Percentiles rank a stretch among this genome's conserved stretches.
These are phyloP conservation scores for Epichloe typhina DNA, from an alignment of 2,329 filamentous ascomycete genomes.

Conservation along the genomic window DNA sequence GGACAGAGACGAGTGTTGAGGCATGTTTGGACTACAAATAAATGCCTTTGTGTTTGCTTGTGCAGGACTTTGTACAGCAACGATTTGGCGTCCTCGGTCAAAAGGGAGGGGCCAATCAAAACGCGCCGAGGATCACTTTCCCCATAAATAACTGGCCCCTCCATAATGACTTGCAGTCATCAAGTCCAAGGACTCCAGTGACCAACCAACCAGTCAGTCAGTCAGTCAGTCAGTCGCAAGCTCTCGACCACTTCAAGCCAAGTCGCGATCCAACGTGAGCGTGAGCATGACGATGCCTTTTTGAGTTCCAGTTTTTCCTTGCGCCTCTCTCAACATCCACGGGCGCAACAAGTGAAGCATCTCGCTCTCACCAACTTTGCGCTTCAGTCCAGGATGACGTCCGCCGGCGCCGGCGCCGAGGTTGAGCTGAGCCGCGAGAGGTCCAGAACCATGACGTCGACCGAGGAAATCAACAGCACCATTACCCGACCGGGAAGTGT, in stretches of 20 bases:
- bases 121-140: neutral
- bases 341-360: neutral
- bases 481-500: slow-evolving; percentile 57
- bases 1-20: too few species aligned
- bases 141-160: neutral
- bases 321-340: neutral
- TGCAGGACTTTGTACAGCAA: too few species aligned
- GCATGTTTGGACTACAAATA: too few species aligned
- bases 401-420: slow-evolving; percentile 4
- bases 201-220: too few species aligned
- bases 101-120: neutral
- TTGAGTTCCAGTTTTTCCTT: neutral
- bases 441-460: slow-evolving; percentile 28
- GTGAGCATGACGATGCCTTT: slow-evolving; percentile 1
- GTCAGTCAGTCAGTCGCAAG: neutral
- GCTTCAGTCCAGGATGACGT: slow-evolving; percentile 6
- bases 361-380: neutral
- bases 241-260: neutral
- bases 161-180: too few species aligned
- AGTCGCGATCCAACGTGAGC: neutral
- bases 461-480: slow-evolving; percentile 43
- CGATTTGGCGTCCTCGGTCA: slow-evolving; percentile 1
- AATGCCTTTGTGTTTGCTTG: too few species aligned
- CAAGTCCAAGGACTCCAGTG: too few species aligned
- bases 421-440: neutral